Evolutionary conservation across 768 basidiomycete genomes (phyloP).

Genomic region (Lactarius tabidus): DNA sequence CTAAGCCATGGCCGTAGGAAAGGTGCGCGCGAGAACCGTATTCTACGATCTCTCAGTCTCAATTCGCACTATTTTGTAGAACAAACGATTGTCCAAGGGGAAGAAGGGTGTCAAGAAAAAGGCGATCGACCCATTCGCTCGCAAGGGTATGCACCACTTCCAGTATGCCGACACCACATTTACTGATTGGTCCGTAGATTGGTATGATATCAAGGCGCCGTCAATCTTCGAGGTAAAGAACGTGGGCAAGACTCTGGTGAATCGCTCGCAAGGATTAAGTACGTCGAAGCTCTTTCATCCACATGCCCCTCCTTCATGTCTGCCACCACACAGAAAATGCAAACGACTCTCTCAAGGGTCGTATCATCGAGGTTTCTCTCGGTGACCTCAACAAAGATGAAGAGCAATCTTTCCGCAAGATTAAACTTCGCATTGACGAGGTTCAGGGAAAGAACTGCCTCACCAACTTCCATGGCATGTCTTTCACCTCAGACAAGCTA

Average conservation of each 20-base stretch:
- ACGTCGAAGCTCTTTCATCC: conserved; percentile 37
- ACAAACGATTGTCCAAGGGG: conserved; percentile 97
- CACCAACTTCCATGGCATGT: conserved; percentile 99
- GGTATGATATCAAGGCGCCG: conserved; percentile 99
- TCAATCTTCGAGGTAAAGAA: conserved; percentile 96
- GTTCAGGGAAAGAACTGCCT: conserved; percentile 98
- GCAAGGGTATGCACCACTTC: conserved; percentile 72
- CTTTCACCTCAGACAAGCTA: conserved; percentile 99
- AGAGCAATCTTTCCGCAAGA: conserved; percentile 99
- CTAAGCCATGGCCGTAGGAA: conserved; percentile 83
- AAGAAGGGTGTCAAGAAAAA: conserved; percentile 99
- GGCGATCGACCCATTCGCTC: conserved; percentile 99
- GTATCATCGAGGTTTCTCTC: conserved; percentile 92
- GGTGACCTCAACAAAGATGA: conserved; percentile 99
- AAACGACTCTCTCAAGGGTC: conserved; percentile 96
- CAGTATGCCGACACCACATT: not conserved
- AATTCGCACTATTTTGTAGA: conserved; percentile 45
- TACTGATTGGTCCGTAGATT: conserved; percentile 52
- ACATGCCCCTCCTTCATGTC: conserved; percentile 18
- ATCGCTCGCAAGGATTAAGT: conserved; percentile 98
- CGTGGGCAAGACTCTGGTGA: conserved; percentile 97
- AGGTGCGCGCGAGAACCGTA: conserved; percentile 46
- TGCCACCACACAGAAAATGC: conserved; percentile 72
- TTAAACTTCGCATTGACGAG: conserved; percentile 96
- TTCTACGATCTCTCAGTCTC: not conserved